Percentiles rank a stretch among this genome's conserved stretches.
phyloP scores from a whole-genome alignment of 2,329 filamentous ascomycete species.

The Byssothecium circinans region DNA sequence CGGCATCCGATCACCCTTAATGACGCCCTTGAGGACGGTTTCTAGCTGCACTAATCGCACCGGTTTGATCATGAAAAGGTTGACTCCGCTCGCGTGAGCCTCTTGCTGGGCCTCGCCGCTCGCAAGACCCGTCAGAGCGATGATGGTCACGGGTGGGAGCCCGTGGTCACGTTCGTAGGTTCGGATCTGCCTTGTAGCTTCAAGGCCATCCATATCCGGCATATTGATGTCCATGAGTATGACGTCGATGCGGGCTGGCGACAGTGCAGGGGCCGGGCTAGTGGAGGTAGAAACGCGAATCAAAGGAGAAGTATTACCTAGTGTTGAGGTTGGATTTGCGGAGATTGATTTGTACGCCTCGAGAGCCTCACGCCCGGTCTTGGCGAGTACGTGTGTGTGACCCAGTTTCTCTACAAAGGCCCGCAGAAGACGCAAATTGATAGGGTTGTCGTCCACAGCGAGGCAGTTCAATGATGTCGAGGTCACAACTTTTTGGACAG shows the following conservation, averaged over 20 bases:
- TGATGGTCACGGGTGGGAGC: conserved; percentile 49
- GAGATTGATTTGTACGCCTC: conserved; percentile 29
- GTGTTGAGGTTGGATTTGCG: not conserved
- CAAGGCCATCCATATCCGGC: conserved; percentile 45
- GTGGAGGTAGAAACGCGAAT: conserved; percentile 43
- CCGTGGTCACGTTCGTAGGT: conserved; percentile 50
- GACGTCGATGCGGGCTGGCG: conserved; percentile 26
- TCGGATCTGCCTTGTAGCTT: conserved; percentile 46
- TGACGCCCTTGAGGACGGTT: conserved; percentile 41
- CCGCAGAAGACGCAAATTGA: conserved; percentile 42
- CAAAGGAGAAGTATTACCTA: conserved; percentile 11
- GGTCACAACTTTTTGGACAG: conserved; percentile 20
- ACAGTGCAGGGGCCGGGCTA: conserved; percentile 55
- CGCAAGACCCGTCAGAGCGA: conserved; percentile 58
- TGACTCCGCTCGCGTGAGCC: conserved; percentile 56
- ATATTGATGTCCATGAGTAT: conserved; percentile 44
- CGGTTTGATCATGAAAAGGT: conserved; percentile 59
- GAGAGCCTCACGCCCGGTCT: conserved; percentile 43
- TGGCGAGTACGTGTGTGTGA: conserved; percentile 36
- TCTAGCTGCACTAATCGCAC: conserved; percentile 50
- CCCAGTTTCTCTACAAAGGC: conserved; percentile 41
- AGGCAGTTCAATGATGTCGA: conserved; percentile 33
- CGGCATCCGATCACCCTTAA: conserved; percentile 23
- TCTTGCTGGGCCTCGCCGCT: conserved; percentile 54
- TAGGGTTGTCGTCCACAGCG: conserved; percentile 45